Base-by-base conservation (phyloP, 331 rosid species). In the Erythrophleum ivorense region DNA sequence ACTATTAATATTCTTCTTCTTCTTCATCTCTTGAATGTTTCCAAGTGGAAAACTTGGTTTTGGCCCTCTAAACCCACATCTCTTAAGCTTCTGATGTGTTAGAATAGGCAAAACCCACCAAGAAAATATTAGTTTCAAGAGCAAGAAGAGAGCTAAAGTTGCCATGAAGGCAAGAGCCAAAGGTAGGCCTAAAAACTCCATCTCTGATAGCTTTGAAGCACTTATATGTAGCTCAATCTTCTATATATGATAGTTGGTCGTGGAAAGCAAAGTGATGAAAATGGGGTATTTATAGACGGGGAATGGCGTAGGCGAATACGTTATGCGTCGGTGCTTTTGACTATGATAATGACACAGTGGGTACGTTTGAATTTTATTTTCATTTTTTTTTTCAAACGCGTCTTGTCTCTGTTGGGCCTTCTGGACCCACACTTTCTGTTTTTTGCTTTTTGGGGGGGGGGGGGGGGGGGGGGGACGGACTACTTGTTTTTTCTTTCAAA, bases 31-130 rank as follows among this genome's bases (percentile, higher is more conserved):
- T 5, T 14, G 10, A 14, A 85, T 71, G 60, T 90, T 90, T 65
- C 92, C 94, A 0, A 90, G 68, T 1, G 94, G 94, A 59, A 90
- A 90, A 33, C 70, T 71, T 11, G 94, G 94, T 24, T 73, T 33
- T 10, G 94, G 97, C 4, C 98, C 98, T 67, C 81, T 57, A 34
- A 94, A 85, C 7, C 98, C 98, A 85, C 87, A 84, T 84, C 83
- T 77, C 86, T 68, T 93, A 31, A 94, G 88, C 68, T 92, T 91
- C 15, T 57, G 71, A 43, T 77, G 85, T 18, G 80, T 82, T 49
- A 71, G 79, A 68, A 82, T 49, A 2, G 98, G 98, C 8, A 82
- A 88, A 80, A 92, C 50, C 97, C 97, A 94, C 66, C 89, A 91
- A 65, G 65, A 85, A 73, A 72, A 80, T 24, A 82, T 50, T 43